Base-by-base conservation (phyloP, 2,329 filamentous ascomycete species). In the Zelopaecilomyces penicillatus region DNA sequence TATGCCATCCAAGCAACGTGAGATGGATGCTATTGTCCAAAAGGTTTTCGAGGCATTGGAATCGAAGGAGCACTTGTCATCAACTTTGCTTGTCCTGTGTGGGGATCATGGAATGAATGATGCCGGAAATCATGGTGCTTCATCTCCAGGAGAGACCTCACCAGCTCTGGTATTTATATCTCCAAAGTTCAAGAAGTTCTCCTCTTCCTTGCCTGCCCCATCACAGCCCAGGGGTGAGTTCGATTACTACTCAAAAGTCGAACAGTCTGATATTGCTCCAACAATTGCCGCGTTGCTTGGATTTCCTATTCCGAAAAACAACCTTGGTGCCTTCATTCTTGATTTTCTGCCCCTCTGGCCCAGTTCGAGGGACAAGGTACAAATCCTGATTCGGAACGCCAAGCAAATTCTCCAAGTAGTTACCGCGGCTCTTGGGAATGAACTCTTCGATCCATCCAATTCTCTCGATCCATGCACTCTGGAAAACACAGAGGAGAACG, bases 41-140 rank as follows among this genome's bases (percentile, higher is more conserved):
- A 68, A 78, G 46, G 83, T 98, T 28, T 96, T 87, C 58, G 69
- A 74, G 9, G 84, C 87, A 5, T 85, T 98, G 52, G 75, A 85
- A 57, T 74, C 73, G 4, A 68, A 85, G 45, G 60, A 75, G 1
- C 84, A 95, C 62, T 78, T 96, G 1, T 60, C 78, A 30, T 85
- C 85, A 4, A 89, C 91, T 0, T 68, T 98, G 2, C 75, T 98
- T 38, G 82, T 98, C 3, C 67, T 98, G 5, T 88, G 84, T 45
- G 93, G 93, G 45, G 94, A 98, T 57, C 93, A 98, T 60, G 93
- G 93, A n/a, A 98, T 98, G 93, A 98, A 97, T 55, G 91, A 97
- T 55, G 93, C 87, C 19, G 93, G 93, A 3, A 97, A 97, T 54
- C 93, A 98, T 61, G 93, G 93, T 30, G 93, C 91, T 34, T 96